Evolutionary conservation across 352 stramenopile species (phyloP), one percentile per base, ranked within the genome.

Genomic region (Phytophthora colocasiae): DNA sequence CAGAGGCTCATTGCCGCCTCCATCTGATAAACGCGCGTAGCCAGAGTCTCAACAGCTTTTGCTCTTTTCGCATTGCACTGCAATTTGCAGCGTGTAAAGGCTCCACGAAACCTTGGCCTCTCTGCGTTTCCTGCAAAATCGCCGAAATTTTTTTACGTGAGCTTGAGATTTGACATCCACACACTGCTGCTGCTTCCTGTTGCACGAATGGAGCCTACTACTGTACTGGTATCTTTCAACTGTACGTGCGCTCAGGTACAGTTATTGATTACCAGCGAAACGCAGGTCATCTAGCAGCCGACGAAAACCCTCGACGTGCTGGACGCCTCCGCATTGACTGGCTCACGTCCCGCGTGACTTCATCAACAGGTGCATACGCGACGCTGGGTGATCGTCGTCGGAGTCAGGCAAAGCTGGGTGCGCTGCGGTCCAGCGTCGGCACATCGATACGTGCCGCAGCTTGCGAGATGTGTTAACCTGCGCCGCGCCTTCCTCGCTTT

Each of bases 101-200:
- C 59, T 54, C 44, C 40, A 17, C 41, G 36, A 43, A 50, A 46
- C 36, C 34, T 59, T 27, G 49, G 17, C 41, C 58, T 22, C 58
- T 66, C 56, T 64, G 45, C 26, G 39, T 48, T 66, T 58, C 45
- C 57, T 66, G 14, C 40, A 12, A 12, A 22, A 6, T 12, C 57
- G 46, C 24, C 52, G 40, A 66, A 63, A 26, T 60, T 60, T 66
- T 47, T 36, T 4, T 46, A 6, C 29, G 7, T 32, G 29, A 66
- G 58, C 58, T 61, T 66, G 58, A 41, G 58, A 61, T 61, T 66
- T 66, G 58, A 53, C 8, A 2, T 15, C 38, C 52, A 38, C 50
- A 58, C 50, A 27, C 31, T 46, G 54, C 43, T 43, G 56, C 24
- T 22, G 6, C 57, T 22, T 39, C 19, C 31, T 62, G 41, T 53